Base-by-base conservation (phyloP, 2,329 filamentous ascomycete species). In the Diplodia seriata region DNA sequence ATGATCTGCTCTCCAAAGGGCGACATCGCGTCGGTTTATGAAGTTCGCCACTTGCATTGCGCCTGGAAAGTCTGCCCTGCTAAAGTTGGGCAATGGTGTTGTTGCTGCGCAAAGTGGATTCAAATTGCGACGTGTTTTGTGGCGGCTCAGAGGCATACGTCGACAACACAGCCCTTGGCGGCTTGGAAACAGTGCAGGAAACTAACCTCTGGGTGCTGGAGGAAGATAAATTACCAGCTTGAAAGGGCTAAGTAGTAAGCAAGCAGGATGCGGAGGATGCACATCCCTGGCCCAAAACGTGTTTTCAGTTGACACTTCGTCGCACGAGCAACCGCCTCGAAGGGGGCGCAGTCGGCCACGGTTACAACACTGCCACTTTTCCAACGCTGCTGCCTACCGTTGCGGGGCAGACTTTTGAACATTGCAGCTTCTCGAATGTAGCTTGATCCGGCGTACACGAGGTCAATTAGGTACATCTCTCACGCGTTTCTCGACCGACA, bases 211-310 rank as follows among this genome's bases (percentile, higher is more conserved):
- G n/a, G 2, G 3, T 47, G 43, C 56, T 9, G 9, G 38, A 9
- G 55, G 8, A 12, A 20, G 12, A 36, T n/a, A 4, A 36, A 26
- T 23, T 9, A 7, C n/a, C 3, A 31, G 38, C 7, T 4, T 33
- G 8, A 5, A 31, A 29, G n/a, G 38, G 14, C 33, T 20, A 5
- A 18, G 7, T 2, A 15, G 20, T 49, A 51, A 51, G 29, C 29
- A 36, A 26, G 47, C 31, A 51, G 59, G 59, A 63, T 63, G 59
- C 40, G 47, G 43, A 51, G 47, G 43, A 63, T 38, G 23, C 18
- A 11, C 18, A 63, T 51, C 59, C 59, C 26, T 51, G 26, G 18
- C 26, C 29, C 15, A 8, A 5, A 20, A 9, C 43, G 18, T 9
- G 29, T 51, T 49, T 6, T 40, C 12, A 15, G n/a, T 33, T n/a